Evolutionary conservation across 805 yeast species (phyloP).

Genomic region (Nakazawaea molendinolei): DNA sequence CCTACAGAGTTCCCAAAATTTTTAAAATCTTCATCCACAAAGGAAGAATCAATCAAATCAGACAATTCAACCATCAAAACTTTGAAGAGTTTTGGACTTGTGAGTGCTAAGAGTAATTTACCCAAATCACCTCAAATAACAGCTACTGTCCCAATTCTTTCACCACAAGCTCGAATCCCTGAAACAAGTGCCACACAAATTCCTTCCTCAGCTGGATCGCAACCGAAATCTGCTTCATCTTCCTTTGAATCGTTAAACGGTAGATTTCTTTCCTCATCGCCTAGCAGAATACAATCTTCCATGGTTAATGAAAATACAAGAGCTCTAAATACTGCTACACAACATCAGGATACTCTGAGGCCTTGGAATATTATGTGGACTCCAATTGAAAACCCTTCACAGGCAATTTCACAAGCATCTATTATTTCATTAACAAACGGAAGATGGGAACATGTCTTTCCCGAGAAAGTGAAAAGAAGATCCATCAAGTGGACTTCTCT

Average conservation of each 20-base stretch:
- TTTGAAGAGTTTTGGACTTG: slow-evolving; percentile 1
- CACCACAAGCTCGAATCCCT: background rate
- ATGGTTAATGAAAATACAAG: slow-evolving; percentile 16
- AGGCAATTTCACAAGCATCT: slow-evolving; percentile 47
- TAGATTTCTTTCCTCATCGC: slow-evolving; percentile 8
- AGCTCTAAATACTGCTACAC: background rate
- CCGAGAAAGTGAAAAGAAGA: slow-evolving; percentile 57
- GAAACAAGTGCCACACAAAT: too few relatives aligned
- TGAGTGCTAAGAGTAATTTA: background rate
- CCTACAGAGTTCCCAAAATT: background rate
- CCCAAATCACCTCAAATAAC: background rate
- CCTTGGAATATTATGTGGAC: slow-evolving; percentile 43
- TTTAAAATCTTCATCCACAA: background rate
- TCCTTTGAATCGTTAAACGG: slow-evolving; percentile 5
- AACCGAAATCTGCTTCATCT: slow-evolving; percentile 5
- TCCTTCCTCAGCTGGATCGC: background rate
- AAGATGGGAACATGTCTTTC: slow-evolving; percentile 89
- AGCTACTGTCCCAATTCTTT: background rate
- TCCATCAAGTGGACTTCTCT: slow-evolving; percentile 89
- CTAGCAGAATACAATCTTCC: background rate
- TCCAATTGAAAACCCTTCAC: slow-evolving; percentile 70
- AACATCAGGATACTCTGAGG: background rate
- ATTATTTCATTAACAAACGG: slow-evolving; percentile 60
- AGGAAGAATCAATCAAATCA: background rate
- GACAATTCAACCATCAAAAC: background rate